Evolutionary conservation across 139 green algal genomes (phyloP).

Genomic region (Nannochloris sp.): DNA sequence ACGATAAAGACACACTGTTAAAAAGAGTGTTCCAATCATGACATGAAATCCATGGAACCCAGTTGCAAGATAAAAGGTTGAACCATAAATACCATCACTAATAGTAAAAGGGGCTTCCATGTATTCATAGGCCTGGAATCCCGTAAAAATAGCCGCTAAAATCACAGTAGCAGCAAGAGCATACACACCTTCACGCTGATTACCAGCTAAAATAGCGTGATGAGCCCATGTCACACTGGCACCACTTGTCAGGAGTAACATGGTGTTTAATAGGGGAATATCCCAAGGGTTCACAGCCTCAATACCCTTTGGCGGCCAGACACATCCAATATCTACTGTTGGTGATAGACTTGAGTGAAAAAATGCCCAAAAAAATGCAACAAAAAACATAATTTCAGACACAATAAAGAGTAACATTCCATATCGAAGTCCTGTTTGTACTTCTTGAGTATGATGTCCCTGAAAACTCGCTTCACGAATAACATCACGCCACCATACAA

Average conservation of each 20-base stretch:
- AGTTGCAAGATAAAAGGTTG: conserved; percentile 53
- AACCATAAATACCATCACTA: conserved; percentile 52
- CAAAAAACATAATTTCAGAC: conserved; percentile 58
- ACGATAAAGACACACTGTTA: conserved; percentile 38
- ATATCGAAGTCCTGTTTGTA: conserved; percentile 51
- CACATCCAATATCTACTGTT: conserved; percentile 46
- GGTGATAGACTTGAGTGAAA: conserved; percentile 57
- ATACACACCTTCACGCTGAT: conserved; percentile 30
- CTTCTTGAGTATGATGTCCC: conserved; percentile 44
- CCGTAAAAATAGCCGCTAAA: conserved; percentile 50
- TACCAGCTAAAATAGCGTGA: conserved; percentile 46
- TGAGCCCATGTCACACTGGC: conserved; percentile 52
- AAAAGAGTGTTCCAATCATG: conserved; percentile 42
- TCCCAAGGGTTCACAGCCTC: conserved; percentile 49
- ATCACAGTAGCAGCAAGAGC: conserved; percentile 34
- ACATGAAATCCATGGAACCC: conserved; percentile 59
- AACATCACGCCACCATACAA: conserved; percentile 59
- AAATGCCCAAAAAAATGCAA: conserved; percentile 60
- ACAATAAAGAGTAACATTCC: conserved; percentile 63
- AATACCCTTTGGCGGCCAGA: conserved; percentile 58
- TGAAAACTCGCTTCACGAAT: conserved; percentile 50
- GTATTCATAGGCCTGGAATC: conserved; percentile 53
- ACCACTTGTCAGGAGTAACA: conserved; percentile 46
- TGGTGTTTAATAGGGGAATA: conserved; percentile 57
- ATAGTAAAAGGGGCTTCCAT: conserved; percentile 53